Evolutionary conservation across 2,329 filamentous ascomycete species (phyloP).

Genomic region (Diaporthe amygdali): DNA sequence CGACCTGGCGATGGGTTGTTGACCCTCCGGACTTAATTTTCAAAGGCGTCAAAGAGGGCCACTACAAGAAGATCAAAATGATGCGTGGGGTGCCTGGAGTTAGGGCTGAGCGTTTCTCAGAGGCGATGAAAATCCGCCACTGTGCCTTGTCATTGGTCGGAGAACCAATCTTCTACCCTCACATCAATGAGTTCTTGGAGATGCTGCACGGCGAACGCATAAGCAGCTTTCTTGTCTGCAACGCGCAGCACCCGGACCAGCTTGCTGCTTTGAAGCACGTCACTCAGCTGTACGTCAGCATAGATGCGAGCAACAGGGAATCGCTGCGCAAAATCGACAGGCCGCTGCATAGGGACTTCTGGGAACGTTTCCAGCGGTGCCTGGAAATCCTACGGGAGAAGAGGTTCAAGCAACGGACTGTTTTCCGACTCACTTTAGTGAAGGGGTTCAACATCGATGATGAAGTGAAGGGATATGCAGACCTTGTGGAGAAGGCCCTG

Average conservation of each 20-base stretch:
- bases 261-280: constrained; percentile 82
- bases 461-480: constrained; percentile 87
- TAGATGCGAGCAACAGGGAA: constrained; percentile 91
- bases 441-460: constrained; percentile 98
- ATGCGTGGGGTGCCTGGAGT: constrained; percentile 93
- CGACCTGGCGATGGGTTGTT: constrained; percentile 95
- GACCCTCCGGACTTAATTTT: constrained; percentile 92
- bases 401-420: constrained; percentile 85
- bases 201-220: constrained; percentile 88
- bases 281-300: constrained; percentile 95
- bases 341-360: constrained; percentile 93
- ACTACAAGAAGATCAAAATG: constrained; percentile 98
- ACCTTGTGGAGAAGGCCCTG: constrained; percentile 82
- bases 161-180: constrained; percentile 98
- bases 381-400: constrained; percentile 87
- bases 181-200: constrained; percentile 89
- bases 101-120: constrained; percentile 86
- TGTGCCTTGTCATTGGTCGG: constrained; percentile 92
- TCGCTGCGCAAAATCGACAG: constrained; percentile 87
- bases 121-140: constrained; percentile 92
- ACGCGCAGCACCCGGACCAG: constrained; percentile 94
- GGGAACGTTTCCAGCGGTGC: constrained; percentile 92
- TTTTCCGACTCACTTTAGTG: constrained; percentile 92
- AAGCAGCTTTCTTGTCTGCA: constrained; percentile 94
- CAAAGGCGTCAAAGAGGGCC: constrained; percentile 84